Evolutionary conservation across 768 basidiomycete species (phyloP), one percentile per base, ranked within the genome.

Genomic region (Pleurotus platypus): DNA sequence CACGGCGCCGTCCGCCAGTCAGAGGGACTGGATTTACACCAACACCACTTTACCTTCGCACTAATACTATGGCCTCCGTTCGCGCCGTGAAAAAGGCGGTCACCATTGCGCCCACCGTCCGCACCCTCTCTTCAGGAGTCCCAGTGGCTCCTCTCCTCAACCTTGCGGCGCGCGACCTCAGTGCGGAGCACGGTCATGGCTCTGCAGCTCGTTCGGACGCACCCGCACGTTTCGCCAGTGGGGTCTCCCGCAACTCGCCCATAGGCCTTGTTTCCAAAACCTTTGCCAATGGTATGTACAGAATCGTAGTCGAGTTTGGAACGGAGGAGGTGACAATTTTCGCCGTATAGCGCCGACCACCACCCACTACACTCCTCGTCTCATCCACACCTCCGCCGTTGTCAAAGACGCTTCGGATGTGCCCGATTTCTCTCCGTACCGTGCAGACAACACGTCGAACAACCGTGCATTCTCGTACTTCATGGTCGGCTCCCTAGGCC

Each of bases 401-500:
- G 76, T 76, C 64, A 83, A 81, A 64, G 84, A 87, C 66, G 84
- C 87, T 27, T 86, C 90, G 47, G 79, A 92, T 60, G 92, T 96
- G 6, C 97, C 97, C 61, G 89, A 98, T 77, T 95, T 90, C 69
- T 81, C 85, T 45, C 70, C 85, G 46, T 98, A 98, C 79, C 85
- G 86, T 65, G 78, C 87, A 12, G 75, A 82, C 67, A 84, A 85
- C 64, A 76, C 82, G 49, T 75, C 79, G 40, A 75, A 67, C 63
- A 90, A 89, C 77, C 89, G 90, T 60, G 83, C 89, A 47, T 73
- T 92, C 49, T 90, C 89, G 39, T 94, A 94, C 76, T 88, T 94
- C 73, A 90, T 94, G 89, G 85, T 93, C 61, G 91, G 93, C 65
- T 81, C 93, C 42, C 82, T 98, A 66, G 97, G 97, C 67, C 82